Evolutionary conservation across 2,329 filamentous ascomycete species (phyloP).

Genomic region (Cladosporium sp.): DNA sequence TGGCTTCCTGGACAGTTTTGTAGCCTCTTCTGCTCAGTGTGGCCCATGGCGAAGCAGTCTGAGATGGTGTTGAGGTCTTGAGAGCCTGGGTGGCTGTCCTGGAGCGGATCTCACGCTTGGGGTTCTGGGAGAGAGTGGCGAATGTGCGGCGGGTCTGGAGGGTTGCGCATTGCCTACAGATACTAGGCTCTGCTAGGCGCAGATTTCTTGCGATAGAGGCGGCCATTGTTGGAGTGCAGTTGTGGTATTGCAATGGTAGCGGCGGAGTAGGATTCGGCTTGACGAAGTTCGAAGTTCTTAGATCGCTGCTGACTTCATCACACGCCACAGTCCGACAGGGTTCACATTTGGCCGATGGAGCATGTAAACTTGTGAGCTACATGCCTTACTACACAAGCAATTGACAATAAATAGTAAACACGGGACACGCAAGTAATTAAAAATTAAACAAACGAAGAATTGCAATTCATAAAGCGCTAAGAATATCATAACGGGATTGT

Average conservation of each 20-base stretch:
- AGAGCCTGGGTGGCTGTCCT: slow-evolving; percentile 23
- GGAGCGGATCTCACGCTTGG: slow-evolving; percentile 33
- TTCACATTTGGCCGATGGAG: neutral
- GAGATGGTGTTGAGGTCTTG: slow-evolving; percentile 18
- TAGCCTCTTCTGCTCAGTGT: slow-evolving; percentile 27
- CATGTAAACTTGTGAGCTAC: neutral
- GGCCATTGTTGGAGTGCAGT: slow-evolving; percentile 19
- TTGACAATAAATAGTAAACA: neutral
- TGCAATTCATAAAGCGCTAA: neutral
- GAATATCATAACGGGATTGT: neutral
- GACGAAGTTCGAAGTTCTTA: slow-evolving; percentile 14
- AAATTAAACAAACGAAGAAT: neutral
- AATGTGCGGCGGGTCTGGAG: slow-evolving; percentile 27
- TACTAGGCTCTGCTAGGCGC: slow-evolving; percentile 25
- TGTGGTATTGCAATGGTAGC: slow-evolving; percentile 25
- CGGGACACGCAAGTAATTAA: neutral
- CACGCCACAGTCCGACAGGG: neutral
- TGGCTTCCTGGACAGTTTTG: slow-evolving; percentile 50
- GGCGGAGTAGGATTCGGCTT: slow-evolving; percentile 1
- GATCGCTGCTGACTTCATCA: slow-evolving; percentile 16
- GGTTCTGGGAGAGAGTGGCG: slow-evolving; percentile 24
- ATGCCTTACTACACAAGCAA: neutral
- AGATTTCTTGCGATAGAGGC: slow-evolving; percentile 21
- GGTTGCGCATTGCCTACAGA: slow-evolving; percentile 34
- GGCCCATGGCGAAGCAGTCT: slow-evolving; percentile 32